phyloP scores from a whole-genome alignment of 1,284 basidiomycete genomes.

The Pseudozyma thailandica region DNA sequence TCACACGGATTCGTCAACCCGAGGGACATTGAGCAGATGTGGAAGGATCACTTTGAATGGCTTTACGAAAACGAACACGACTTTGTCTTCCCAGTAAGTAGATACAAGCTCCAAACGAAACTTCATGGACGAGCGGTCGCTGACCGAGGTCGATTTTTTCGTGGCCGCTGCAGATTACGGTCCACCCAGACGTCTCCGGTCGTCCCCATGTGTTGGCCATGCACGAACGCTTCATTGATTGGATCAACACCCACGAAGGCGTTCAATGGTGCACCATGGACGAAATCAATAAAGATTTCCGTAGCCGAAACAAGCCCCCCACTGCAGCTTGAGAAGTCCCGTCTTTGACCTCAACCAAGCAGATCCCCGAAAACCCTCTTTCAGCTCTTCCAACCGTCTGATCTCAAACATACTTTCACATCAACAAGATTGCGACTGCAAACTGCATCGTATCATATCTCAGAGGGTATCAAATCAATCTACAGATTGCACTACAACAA shows the following conservation, averaged over 20 bases:
- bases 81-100: constrained; percentile 75
- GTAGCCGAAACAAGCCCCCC: constrained; percentile 21
- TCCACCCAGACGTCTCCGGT: constrained; percentile 82
- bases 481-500: neutral
- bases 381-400: too few relatives aligned
- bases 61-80: constrained; percentile 76
- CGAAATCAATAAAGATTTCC: constrained; percentile 69
- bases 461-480: constrained; percentile 14
- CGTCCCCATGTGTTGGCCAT: constrained; percentile 77
- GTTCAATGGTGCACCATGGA: constrained; percentile 80
- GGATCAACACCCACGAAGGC: constrained; percentile 78
- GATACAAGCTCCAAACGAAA: neutral
- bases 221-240: constrained; percentile 82
- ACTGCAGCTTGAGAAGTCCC: neutral
- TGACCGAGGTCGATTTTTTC: too few relatives aligned
- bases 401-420: too few relatives aligned
- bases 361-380: too few relatives aligned
- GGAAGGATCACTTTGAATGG: constrained; percentile 81
- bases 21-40: constrained; percentile 77
- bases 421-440: too few relatives aligned
- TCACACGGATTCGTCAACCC: constrained; percentile 80
- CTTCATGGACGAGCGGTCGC: too few relatives aligned
- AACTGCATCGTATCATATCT: too few relatives aligned
- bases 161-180: constrained; percentile 71
- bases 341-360: neutral